These are phyloP conservation scores for Alternaria solani DNA, from an alignment of 2,329 filamentous ascomycete species.

Conservation along the genomic window DNA sequence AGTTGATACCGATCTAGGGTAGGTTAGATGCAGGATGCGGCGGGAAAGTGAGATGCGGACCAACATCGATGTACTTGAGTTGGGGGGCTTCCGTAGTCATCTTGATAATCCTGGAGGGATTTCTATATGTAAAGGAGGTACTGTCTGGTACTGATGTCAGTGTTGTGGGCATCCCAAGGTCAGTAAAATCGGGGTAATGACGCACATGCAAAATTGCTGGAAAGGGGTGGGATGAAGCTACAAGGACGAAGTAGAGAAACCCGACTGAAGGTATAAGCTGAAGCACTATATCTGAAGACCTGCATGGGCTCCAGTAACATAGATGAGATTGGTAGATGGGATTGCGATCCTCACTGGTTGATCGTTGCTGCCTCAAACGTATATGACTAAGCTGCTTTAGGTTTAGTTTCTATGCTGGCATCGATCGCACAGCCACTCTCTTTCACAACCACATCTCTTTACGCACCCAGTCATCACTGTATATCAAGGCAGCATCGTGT, in stretches of 20 bases:
- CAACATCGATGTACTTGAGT: constrained; percentile 55
- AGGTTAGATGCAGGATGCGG: constrained; percentile 18
- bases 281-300: not conserved
- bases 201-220: constrained; percentile 23
- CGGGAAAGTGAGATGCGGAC: constrained; percentile 37
- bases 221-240: too few species aligned
- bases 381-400: constrained; percentile 11
- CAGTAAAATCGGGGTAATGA: constrained; percentile 2
- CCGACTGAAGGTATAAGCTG: not conserved
- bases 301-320: constrained; percentile 20
- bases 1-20: constrained; percentile 84
- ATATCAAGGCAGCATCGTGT: not conserved
- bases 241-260: not conserved
- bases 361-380: constrained; percentile 11
- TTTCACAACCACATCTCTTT: constrained; percentile 1
- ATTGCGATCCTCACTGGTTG: not conserved
- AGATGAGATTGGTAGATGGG: constrained; percentile 9
- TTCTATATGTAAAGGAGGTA: not conserved
- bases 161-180: not conserved
- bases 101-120: not conserved
- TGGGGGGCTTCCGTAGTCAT: constrained; percentile 14
- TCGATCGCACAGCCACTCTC: constrained; percentile 6
- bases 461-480: not conserved
- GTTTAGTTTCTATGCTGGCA: constrained; percentile 17
- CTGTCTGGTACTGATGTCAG: not conserved